A percentile compares a stretch with the other conserved stretches of the same genome.
These are phyloP conservation scores for Corymbia citriodora DNA, from an alignment of 441 rosid species.

Conservation along the genomic window DNA sequence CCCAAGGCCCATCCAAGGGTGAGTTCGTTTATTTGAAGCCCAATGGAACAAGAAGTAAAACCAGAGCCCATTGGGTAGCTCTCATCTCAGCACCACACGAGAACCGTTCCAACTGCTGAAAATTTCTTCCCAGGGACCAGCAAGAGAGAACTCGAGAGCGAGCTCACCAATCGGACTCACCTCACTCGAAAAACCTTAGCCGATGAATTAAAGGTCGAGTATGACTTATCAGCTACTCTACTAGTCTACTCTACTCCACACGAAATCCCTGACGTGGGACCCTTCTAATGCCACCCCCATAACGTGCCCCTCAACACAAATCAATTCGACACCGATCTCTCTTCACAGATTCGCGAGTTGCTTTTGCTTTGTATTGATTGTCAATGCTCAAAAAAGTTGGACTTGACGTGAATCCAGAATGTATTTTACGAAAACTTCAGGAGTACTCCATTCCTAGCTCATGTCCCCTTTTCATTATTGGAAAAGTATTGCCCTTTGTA, in stretches of 20 bases:
- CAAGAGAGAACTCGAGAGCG: not conserved
- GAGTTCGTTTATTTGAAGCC: not conserved
- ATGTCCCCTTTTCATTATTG: not conserved
- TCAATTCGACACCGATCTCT: not conserved
- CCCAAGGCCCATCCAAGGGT: not conserved
- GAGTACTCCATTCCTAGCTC: not conserved
- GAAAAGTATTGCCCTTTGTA: not conserved
- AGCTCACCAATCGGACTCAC: not conserved
- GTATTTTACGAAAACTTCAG: not conserved
- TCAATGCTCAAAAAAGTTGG: not conserved
- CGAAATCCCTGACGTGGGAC: not conserved
- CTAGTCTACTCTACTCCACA: not conserved
- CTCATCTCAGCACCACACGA: not conserved
- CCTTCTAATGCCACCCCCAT: not conserved
- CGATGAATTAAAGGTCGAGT: not conserved
- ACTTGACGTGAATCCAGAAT: not conserved
- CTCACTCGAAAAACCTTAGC: not conserved
- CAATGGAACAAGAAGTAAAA: not conserved
- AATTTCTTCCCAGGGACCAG: not conserved
- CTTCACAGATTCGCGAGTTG: not conserved
- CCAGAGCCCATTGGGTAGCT: not conserved
- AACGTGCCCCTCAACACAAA: not conserved
- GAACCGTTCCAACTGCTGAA: not conserved
- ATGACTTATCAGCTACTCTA: not conserved
- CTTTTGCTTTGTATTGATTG: not conserved